Percentiles rank a stretch among this genome's conserved stretches.
phyloP scores from a whole-genome alignment of 768 basidiomycete genomes.

The Cyclocybe aegerita region DNA sequence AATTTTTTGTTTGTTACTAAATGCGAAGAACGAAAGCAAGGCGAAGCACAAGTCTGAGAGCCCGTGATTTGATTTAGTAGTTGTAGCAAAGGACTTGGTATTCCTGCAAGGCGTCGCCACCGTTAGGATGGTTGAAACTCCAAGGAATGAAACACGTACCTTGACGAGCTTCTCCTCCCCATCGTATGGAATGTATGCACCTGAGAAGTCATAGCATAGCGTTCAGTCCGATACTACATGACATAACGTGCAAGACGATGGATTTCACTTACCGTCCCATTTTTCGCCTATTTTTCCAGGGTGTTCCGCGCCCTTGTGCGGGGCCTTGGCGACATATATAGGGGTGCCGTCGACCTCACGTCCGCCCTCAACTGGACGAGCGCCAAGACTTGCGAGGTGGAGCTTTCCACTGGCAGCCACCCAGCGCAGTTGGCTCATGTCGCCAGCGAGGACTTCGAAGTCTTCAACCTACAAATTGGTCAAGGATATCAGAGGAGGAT shows the following conservation, averaged over 20 bases:
- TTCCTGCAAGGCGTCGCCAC: slow-evolving; percentile 18
- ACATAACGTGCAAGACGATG: not conserved
- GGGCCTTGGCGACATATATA: slow-evolving; percentile 62
- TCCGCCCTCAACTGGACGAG: slow-evolving; percentile 66
- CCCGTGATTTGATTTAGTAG: not conserved
- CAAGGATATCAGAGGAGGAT: not conserved
- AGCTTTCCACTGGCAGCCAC: slow-evolving; percentile 46
- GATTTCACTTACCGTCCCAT: slow-evolving; percentile 41
- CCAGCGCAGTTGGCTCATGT: slow-evolving; percentile 59
- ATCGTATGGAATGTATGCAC: slow-evolving; percentile 56
- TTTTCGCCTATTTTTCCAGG: slow-evolving; percentile 66
- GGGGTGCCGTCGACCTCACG: slow-evolving; percentile 58
- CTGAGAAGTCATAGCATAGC: slow-evolving; percentile 20
- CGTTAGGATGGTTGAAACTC: not conserved
- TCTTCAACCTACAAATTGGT: slow-evolving; percentile 44
- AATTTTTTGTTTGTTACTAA: too few relatives aligned
- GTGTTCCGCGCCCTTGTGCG: slow-evolving; percentile 47
- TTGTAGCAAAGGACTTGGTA: slow-evolving; percentile 40
- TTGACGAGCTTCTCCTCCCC: slow-evolving; percentile 50
- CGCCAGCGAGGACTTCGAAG: slow-evolving; percentile 73
- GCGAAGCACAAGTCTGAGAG: too few relatives aligned
- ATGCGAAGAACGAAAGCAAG: too few relatives aligned
- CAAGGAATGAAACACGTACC: slow-evolving; percentile 28
- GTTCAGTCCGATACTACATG: not conserved
- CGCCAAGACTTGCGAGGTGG: slow-evolving; percentile 41